These are phyloP conservation scores for Talaromyces marneffei DNA, from an alignment of 2,329 filamentous ascomycete genomes.

Conservation along the genomic window DNA sequence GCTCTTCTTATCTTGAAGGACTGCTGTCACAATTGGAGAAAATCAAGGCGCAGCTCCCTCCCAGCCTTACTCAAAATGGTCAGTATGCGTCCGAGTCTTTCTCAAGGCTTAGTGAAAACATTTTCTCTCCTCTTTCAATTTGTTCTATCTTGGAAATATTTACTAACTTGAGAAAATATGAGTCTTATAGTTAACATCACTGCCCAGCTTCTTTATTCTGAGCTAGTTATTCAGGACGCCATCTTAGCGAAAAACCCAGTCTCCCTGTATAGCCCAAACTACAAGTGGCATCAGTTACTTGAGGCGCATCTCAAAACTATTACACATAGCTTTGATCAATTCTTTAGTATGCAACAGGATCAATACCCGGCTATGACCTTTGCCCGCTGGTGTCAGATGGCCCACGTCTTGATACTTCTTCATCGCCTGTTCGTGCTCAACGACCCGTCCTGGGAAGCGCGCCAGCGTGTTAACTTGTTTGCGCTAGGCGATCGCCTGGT, in stretches of 20 bases:
- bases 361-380: constrained; percentile 2
- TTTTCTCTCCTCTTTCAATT: neutral
- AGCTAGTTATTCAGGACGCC: constrained; percentile 2
- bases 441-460: constrained; percentile 2
- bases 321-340: neutral
- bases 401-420: constrained; percentile 1
- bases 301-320: constrained; percentile 7
- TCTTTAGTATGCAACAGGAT: neutral
- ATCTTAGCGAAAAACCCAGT: neutral
- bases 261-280: constrained; percentile 4
- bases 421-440: constrained; percentile 1
- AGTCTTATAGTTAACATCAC: neutral
- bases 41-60: constrained; percentile 1
- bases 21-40: constrained; percentile 5
- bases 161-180: neutral
- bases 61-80: neutral
- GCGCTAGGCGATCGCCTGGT: constrained; percentile 2
- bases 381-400: neutral
- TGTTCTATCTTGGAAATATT: neutral
- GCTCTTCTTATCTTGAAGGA: neutral
- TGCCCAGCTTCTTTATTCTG: neutral
- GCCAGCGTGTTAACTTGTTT: neutral
- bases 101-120: neutral
- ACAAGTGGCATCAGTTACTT: neutral
- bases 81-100: neutral